phyloP scores from a whole-genome alignment of 202 grass and related monocot genomes.

The Elaeis oleifera region DNA sequence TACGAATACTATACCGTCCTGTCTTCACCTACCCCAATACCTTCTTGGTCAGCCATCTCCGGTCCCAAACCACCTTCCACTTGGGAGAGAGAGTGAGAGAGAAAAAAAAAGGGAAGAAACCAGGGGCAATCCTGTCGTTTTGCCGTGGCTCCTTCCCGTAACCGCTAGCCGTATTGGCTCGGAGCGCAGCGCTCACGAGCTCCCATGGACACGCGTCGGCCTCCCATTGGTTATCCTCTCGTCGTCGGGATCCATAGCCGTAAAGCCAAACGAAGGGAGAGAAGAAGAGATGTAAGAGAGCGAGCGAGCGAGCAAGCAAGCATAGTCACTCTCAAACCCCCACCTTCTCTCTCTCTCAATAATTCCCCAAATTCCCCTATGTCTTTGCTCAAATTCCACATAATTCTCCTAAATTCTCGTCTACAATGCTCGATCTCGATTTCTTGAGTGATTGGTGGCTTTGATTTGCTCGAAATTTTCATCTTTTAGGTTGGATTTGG shows the following conservation, averaged over 20 bases:
- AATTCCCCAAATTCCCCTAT: conserved; percentile 16
- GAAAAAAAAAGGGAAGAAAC: too few species aligned
- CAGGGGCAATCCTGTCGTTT: conserved; percentile 31
- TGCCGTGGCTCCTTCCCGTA: background rate
- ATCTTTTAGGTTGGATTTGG: background rate
- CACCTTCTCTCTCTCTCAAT: conserved; percentile 6
- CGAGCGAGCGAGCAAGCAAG: conserved; percentile 10
- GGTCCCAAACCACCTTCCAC: too few species aligned
- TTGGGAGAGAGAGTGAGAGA: too few species aligned
- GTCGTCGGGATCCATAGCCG: conserved; percentile 31
- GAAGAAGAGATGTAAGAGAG: background rate
- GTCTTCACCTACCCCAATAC: too few species aligned
- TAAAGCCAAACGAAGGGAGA: conserved; percentile 8
- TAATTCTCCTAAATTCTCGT: conserved; percentile 6
- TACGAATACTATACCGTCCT: too few species aligned
- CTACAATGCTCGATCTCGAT: conserved; percentile 19
- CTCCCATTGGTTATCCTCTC: conserved; percentile 6
- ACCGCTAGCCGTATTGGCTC: background rate
- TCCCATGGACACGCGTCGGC: conserved; percentile 17
- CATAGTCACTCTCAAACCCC: conserved; percentile 12
- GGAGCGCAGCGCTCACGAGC: background rate
- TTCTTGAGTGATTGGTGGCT: background rate
- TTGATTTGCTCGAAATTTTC: conserved; percentile 4
- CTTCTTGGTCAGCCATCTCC: too few species aligned
- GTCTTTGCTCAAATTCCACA: conserved; percentile 4